A percentile compares a stretch with the other conserved stretches of the same genome.
These are phyloP conservation scores for Nemania bipapillata DNA, from an alignment of 2,329 filamentous ascomycete genomes.

Conservation along the genomic window DNA sequence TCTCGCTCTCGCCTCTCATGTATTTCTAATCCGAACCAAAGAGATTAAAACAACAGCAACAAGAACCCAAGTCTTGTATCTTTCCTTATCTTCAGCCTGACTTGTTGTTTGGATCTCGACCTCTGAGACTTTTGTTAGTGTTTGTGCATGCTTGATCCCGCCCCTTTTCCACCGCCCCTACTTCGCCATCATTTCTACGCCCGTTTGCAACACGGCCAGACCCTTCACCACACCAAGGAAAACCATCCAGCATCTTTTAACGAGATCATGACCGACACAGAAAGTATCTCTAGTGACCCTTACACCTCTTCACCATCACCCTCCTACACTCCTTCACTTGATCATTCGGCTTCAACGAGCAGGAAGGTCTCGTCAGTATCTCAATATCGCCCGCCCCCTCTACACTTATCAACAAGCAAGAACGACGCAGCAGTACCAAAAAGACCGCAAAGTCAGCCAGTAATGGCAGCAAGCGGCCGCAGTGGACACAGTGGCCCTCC, in stretches of 20 bases:
- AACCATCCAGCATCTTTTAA: conserved; percentile 17
- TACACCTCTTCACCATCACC: conserved; percentile 41
- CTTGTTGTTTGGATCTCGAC: conserved; percentile 40
- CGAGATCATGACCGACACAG: conserved; percentile 44
- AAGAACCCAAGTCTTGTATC: conserved; percentile 24
- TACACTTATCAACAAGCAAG: conserved; percentile 22
- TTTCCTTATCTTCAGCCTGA: conserved; percentile 15
- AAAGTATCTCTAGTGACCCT: conserved; percentile 38
- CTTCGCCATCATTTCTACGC: conserved; percentile 17
- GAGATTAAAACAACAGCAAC: conserved; percentile 12
- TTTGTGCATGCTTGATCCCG: conserved; percentile 35
- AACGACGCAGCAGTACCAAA: conserved; percentile 30
- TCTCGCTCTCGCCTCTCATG: conserved; percentile 34
- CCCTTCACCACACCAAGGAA: conserved; percentile 6
- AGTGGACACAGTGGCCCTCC: conserved; percentile 29
- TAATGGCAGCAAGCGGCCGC: conserved; percentile 42
- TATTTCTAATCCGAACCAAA: conserved; percentile 19
- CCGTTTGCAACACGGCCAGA: conserved; percentile 42
- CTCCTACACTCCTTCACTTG: conserved; percentile 35
- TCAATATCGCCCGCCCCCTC: conserved; percentile 33
- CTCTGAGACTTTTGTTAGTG: conserved; percentile 39
- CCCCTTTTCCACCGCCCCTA: conserved; percentile 37
- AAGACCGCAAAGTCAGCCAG: conserved; percentile 43
- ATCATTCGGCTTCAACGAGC: conserved; percentile 34
- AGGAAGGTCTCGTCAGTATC: conserved; percentile 30